Conservation (phyloP, 768 basidiomycete species). For the Leccinum barrowsii region DNA sequence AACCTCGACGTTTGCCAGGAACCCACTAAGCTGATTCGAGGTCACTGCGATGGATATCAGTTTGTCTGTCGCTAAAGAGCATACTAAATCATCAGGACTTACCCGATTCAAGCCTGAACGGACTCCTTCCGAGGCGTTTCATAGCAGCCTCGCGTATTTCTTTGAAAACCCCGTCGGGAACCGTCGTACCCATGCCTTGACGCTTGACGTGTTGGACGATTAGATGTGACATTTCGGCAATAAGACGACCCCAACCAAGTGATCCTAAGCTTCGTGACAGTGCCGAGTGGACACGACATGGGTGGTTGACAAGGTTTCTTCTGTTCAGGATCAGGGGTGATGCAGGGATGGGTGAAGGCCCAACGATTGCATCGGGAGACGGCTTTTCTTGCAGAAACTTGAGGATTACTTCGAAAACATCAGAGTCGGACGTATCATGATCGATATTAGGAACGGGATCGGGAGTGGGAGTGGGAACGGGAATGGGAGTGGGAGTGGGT, state of each 20-base stretch:
- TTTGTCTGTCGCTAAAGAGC: background rate
- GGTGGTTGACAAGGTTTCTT: background rate
- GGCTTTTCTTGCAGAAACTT: no score
- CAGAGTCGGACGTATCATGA: no score
- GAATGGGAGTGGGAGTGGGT: no score
- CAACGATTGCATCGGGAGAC: no score
- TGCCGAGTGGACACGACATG: background rate
- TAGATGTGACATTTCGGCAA: background rate
- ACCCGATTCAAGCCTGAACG: background rate
- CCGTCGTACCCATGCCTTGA: background rate
- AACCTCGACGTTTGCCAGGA: background rate
- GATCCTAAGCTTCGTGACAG: background rate
- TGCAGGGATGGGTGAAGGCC: no score
- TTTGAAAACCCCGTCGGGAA: background rate
- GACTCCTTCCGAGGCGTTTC: background rate
- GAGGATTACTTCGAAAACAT: no score
- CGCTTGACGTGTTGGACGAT: background rate
- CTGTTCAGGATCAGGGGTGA: no score
- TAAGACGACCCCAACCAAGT: background rate
- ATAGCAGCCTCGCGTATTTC: background rate
- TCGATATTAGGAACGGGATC: no score
- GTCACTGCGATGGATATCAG: background rate
- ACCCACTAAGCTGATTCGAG: background rate
- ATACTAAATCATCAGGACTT: background rate
- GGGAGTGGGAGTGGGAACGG: no score